phyloP scores from a whole-genome alignment of 2,329 filamentous ascomycete species.

The Juglanconis sp. region DNA sequence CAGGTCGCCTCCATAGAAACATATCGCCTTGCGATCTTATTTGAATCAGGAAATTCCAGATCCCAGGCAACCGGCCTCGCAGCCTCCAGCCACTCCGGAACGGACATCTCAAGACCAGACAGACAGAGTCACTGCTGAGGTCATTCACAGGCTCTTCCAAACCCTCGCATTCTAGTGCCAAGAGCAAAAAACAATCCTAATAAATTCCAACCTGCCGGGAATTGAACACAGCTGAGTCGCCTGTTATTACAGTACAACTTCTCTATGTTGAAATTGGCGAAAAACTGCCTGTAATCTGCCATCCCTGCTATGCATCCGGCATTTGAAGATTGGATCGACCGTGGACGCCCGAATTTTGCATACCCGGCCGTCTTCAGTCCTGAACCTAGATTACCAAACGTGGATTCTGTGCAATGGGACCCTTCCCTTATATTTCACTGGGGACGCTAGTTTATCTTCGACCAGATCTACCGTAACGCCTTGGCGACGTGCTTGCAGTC shows the following conservation, averaged over 20 bases:
- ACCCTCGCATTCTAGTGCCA: background rate
- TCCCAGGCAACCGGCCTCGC: background rate
- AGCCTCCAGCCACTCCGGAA: background rate
- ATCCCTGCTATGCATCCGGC: background rate
- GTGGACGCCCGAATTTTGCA: background rate
- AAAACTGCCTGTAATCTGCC: background rate
- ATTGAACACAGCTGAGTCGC: background rate
- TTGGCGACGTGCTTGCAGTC: background rate
- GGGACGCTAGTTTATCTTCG: background rate
- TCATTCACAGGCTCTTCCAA: background rate
- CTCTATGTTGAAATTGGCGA: background rate
- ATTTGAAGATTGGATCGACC: background rate
- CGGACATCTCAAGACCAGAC: background rate
- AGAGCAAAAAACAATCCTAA: background rate
- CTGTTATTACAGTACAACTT: background rate
- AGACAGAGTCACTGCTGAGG: background rate
- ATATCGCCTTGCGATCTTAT: background rate
- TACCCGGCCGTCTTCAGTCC: background rate
- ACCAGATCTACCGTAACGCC: background rate
- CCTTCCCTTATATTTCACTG: background rate
- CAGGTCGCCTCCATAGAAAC: background rate
- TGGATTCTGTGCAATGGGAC: background rate
- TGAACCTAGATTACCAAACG: background rate
- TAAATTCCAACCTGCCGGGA: background rate
- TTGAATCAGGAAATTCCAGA: background rate